These are phyloP conservation scores for Tephrocybe sp. DNA, from an alignment of 768 basidiomycete genomes.

Conservation along the genomic window DNA sequence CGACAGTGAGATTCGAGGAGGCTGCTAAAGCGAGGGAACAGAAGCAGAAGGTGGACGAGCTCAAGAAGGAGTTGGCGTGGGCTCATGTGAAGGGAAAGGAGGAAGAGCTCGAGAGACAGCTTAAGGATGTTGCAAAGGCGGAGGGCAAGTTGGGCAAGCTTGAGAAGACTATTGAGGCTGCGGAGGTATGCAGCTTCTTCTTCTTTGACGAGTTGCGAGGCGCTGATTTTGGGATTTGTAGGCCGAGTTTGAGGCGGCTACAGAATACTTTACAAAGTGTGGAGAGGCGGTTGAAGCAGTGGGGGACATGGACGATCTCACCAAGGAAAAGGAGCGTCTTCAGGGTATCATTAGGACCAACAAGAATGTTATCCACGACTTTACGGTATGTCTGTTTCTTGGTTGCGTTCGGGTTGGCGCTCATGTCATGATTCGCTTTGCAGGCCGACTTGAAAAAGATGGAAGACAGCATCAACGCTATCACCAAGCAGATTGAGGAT, in stretches of 20 bases:
- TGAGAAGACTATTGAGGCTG: slow-evolving; percentile 29
- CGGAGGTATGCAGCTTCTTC: slow-evolving; percentile 27
- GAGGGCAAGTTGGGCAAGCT: slow-evolving; percentile 36
- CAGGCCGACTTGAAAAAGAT: slow-evolving; percentile 55
- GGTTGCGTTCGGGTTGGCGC: not conserved
- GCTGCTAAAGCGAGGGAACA: slow-evolving; percentile 74
- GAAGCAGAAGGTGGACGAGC: slow-evolving; percentile 60
- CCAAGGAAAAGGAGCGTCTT: slow-evolving; percentile 42
- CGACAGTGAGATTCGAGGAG: slow-evolving; percentile 60
- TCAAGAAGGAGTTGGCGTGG: slow-evolving; percentile 87
- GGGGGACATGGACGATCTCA: slow-evolving; percentile 31
- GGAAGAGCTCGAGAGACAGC: slow-evolving; percentile 43
- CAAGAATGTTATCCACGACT: slow-evolving; percentile 38
- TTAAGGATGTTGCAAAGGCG: slow-evolving; percentile 34
- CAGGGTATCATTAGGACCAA: slow-evolving; percentile 44
- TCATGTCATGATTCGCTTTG: not conserved
- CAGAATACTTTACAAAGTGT: slow-evolving; percentile 26
- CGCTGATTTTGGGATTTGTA: slow-evolving; percentile 12
- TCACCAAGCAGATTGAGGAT: slow-evolving; percentile 32
- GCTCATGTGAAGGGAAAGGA: slow-evolving; percentile 75
- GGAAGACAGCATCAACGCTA: slow-evolving; percentile 32
- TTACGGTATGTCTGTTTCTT: slow-evolving; percentile 37
- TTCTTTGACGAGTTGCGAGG: not conserved
- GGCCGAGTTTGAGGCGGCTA: slow-evolving; percentile 29
- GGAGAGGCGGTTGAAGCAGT: slow-evolving; percentile 30